These are phyloP conservation scores for Apiospora saccharicola DNA, from an alignment of 2,329 filamentous ascomycete genomes.

Conservation along the genomic window DNA sequence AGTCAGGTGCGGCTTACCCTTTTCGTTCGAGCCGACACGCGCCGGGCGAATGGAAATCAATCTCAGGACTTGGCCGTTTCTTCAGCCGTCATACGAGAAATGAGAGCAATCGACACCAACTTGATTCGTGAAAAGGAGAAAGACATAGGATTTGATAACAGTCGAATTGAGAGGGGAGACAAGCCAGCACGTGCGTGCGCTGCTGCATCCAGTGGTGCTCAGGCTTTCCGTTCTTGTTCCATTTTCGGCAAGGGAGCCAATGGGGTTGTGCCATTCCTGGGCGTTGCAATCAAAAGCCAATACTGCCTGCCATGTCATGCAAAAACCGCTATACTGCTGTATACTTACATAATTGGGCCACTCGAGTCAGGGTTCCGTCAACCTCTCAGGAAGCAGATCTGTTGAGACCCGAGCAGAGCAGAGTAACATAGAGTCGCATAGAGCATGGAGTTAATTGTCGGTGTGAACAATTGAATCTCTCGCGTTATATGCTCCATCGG, in stretches of 20 bases:
- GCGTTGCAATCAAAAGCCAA: not conserved
- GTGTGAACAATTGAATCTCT: not conserved
- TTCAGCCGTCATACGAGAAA: not conserved
- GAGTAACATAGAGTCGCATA: not conserved
- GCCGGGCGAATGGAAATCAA: conserved; percentile 15
- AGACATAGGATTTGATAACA: not conserved
- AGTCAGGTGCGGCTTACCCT: not conserved
- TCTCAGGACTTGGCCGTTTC: not conserved
- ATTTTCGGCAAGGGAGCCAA: not conserved
- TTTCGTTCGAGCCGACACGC: conserved; percentile 6
- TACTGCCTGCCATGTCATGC: conserved; percentile 11
- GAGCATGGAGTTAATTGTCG: conserved; percentile 14
- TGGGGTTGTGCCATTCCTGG: not conserved
- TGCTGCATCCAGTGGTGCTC: not conserved
- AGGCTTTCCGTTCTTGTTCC: not conserved
- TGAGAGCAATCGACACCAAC: not conserved
- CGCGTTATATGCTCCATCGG: not conserved
- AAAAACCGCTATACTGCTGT: not conserved
- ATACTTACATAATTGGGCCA: not conserved
- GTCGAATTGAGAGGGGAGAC: not conserved
- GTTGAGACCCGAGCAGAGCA: not conserved
- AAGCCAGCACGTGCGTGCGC: not conserved
- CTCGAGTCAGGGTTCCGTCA: not conserved
- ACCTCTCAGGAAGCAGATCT: not conserved
- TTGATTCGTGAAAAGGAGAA: not conserved